Evolutionary conservation across 2,329 filamentous ascomycete species (phyloP), one percentile per base, ranked within the genome.

Genomic region (Penicillium glabrum): DNA sequence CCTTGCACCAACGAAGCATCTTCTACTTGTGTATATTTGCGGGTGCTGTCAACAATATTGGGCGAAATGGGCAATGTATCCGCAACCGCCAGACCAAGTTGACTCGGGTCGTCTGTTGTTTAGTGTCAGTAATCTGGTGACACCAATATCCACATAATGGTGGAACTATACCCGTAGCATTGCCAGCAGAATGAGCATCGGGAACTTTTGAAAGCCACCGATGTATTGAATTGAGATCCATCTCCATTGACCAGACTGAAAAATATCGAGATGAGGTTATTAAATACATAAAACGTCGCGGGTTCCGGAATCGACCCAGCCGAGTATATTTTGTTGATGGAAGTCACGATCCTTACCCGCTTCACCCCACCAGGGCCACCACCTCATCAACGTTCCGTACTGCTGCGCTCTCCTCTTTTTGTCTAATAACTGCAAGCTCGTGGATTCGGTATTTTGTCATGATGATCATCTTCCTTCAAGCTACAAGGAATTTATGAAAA

Each of bases 161-260:
- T 23, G 19, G 39, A 14, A 41, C 19, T 41, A 41, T 41, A 41
- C 39, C 19, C 21, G 39, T 41, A 11, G 9, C 39, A 41, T 41
- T 41, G 39, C 39, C 5, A 41, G 19, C 19, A 19, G 8, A 23
- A 23, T 4, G 6, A 24, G 3, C 39, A 48, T 55, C 41, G 21
- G 52, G 41, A 5, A 64, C 49, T 13, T 29, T 54, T 29, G 54
- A 52, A 45, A 66, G 46, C 64, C 64, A 66, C 43, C 41, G 58
- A 4, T 62, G 46, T n/a, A 66, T 62, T 43, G 41, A 23, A 35
- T 14, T 21, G 16, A 43, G 24, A 10, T 54, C 39, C 5, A 8
- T 7, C 16, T 50, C 24, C 47, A 50, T 50, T 1, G 4, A 13
- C 21, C 5, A 7, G 2, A 5, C n/a, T 5, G n/a, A 11, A 10